Percentiles rank a stretch among this genome's conserved stretches.
Evolutionary conservation across 371 early-diverging fungal genomes (phyloP).

Genomic region (Vairimorpha ceranae): DNA sequence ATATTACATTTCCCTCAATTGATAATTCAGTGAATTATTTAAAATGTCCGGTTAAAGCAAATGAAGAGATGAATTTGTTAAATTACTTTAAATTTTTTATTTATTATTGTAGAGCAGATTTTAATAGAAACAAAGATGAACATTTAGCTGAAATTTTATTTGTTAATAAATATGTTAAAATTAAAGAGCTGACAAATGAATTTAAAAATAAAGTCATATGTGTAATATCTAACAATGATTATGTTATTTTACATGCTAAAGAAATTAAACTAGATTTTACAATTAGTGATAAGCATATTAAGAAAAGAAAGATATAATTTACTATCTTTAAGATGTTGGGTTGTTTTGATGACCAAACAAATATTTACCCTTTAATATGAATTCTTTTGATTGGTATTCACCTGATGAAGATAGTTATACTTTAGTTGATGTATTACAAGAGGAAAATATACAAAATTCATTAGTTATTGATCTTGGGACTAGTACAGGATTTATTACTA

Average conservation of each 20-base stretch:
- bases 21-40: neutral
- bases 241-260: neutral
- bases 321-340: no score
- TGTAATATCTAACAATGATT: neutral
- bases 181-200: neutral
- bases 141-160: neutral
- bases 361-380: neutral
- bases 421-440: conserved; percentile 37
- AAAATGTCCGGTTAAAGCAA: neutral
- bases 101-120: neutral
- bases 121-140: neutral
- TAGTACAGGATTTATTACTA: conserved; percentile 36
- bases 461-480: conserved; percentile 49
- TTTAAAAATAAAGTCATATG: neutral
- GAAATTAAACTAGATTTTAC: neutral
- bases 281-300: neutral
- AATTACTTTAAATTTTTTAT: neutral
- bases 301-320: conserved; percentile 7
- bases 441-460: conserved; percentile 17
- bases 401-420: conserved; percentile 58
- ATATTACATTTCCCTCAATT: neutral
- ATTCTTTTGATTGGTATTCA: conserved; percentile 42
- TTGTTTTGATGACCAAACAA: no score
- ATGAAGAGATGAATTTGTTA: neutral
- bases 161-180: conserved; percentile 1